A percentile compares a stretch with the other conserved stretches of the same genome.
Conservation (phyloP, 2,329 filamentous ascomycete genomes). For the Colletotrichum paranaense region DNA sequence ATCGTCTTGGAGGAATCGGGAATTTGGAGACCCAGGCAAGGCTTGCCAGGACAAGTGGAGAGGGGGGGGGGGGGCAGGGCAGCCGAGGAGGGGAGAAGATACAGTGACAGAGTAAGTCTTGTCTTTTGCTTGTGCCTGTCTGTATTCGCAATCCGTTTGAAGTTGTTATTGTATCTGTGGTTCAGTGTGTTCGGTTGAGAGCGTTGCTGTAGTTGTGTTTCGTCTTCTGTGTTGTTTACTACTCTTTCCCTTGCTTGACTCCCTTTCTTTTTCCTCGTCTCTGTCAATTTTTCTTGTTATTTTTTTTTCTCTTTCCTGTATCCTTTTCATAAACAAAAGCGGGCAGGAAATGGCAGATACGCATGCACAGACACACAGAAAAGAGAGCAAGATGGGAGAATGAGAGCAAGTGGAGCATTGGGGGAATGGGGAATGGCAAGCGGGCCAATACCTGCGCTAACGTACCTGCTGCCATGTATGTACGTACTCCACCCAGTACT, state of each 20-base stretch:
- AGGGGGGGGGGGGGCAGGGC: constrained; percentile 58
- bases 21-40: not conserved
- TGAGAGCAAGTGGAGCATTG: not conserved
- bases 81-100: constrained; percentile 53
- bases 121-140: not conserved
- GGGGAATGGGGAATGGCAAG: not conserved
- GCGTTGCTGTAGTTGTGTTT: not conserved
- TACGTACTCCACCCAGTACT: not conserved
- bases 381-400: not conserved
- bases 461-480: not conserved
- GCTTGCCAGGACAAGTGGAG: constrained; percentile 57
- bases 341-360: not conserved
- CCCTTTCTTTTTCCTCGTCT: not conserved
- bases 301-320: not conserved
- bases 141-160: no score
- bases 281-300: not conserved
- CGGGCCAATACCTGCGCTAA: constrained; percentile 10
- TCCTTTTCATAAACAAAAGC: not conserved
- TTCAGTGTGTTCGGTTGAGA: no score
- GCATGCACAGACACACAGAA: not conserved
- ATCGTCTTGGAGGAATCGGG: not conserved
- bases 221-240: not conserved
- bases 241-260: not conserved
- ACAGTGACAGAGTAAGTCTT: not conserved
- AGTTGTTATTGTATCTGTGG: not conserved